Base-by-base conservation (phyloP, 1,139 yeast genomes). In the Candida dubliniensis region DNA sequence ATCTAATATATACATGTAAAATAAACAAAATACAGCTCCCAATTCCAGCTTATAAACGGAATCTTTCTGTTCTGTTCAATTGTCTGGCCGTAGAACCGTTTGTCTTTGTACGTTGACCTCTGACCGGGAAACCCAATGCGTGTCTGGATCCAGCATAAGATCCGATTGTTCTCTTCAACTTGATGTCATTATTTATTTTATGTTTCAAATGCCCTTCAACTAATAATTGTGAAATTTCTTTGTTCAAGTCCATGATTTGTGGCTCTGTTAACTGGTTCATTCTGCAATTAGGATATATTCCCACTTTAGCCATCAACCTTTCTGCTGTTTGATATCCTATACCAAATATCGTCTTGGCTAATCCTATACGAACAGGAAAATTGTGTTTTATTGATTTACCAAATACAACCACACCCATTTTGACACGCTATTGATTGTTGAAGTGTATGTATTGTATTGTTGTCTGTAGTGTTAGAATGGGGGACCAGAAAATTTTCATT, bases 231-330 rank as follows among this genome's bases (percentile, higher is more conserved):
- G 96, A 81, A 42, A 93, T 74, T 60, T 93, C 97, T 64, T 90
- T 91, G 40, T 96, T 86, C 37, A 93, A 75, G 35, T 87, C 81
- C 78, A 93, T 78, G 41, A 90, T 78, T 58, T 90, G 96, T 38
- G 91, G 88, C 65, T 93, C 99, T 27, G 86, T 74, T 38, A 93
- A 77, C 65, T 93, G 96, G 63, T 88, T 93, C 88, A 93, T 86
- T 67, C 96, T 81, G 95, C 91, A 90, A 62, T 79, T 76, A 34
- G 98, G 98, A 60, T 91, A 93, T 46, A 93, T 78, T 8, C 96
- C 96, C 24, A 93, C 81, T 61, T 82, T 87, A 37, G 98, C 84
- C 64, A 97, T 89, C 44, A 95, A 73, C 57, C 75, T 73, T 51
- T 80, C 81, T 2, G 97, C 93, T n/a, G 87, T 81, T 44, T 71